These are phyloP conservation scores for Sugiyamaella mastotermitis DNA, from an alignment of 805 yeast species.

Conservation along the genomic window DNA sequence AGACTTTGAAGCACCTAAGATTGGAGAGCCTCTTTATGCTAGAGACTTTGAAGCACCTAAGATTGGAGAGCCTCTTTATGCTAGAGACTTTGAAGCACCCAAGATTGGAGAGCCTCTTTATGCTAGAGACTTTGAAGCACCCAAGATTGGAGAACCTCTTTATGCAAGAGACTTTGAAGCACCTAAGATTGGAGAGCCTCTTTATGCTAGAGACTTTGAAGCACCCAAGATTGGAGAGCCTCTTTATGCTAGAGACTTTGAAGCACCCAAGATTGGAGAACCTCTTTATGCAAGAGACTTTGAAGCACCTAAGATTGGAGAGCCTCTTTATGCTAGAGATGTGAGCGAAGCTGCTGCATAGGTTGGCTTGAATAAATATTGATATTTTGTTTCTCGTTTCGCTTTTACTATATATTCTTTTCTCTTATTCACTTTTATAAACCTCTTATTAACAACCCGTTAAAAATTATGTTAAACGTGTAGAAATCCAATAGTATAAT, in stretches of 20 bases:
- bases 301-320: background rate
- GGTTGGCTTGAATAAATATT: too few species aligned
- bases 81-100: conserved; percentile 4
- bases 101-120: conserved; percentile 5
- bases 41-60: conserved; percentile 3
- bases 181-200: conserved; percentile 4
- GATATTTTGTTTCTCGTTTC: too few species aligned
- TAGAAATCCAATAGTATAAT: too few species aligned
- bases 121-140: conserved; percentile 1
- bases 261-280: conserved; percentile 3
- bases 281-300: conserved; percentile 4
- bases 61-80: conserved; percentile 7
- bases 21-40: conserved; percentile 9
- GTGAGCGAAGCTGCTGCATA: too few species aligned
- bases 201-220: background rate
- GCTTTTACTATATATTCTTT: too few species aligned
- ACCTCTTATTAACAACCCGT: too few species aligned
- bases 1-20: conserved; percentile 5
- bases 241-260: conserved; percentile 1
- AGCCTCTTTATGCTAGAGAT: conserved; percentile 3
- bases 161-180: conserved; percentile 7
- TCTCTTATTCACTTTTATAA: too few species aligned
- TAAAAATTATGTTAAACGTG: too few species aligned
- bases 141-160: conserved; percentile 7
- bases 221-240: conserved; percentile 7